Evolutionary conservation across 2,329 filamentous ascomycete genomes (phyloP).

Genomic region (Fusarium keratoplasticum): DNA sequence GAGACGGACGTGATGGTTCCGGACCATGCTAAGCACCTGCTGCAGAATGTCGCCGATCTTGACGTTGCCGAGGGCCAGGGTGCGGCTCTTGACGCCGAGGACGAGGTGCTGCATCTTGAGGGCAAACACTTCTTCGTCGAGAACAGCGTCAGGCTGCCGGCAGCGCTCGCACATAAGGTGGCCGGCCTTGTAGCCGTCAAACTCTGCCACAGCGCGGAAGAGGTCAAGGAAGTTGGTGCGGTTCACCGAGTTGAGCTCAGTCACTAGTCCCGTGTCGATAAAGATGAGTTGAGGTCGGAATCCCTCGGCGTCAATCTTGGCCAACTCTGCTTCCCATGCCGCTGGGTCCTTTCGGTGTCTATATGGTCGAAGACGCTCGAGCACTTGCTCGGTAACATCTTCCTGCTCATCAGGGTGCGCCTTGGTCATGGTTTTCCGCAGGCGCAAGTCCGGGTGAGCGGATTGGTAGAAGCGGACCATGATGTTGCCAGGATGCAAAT

Average conservation of each 20-base stretch:
- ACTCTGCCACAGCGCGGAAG: constrained; percentile 95
- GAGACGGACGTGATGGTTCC: constrained; percentile 89
- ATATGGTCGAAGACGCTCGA: constrained; percentile 81
- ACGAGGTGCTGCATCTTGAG: constrained; percentile 98
- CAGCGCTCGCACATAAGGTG: constrained; percentile 97
- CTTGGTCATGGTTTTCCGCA: constrained; percentile 45
- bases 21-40: constrained; percentile 91
- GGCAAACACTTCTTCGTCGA: constrained; percentile 91
- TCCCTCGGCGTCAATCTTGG: constrained; percentile 84
- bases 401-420: constrained; percentile 62
- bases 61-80: constrained; percentile 91
- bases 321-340: constrained; percentile 80
- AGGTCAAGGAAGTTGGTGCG: constrained; percentile 92
- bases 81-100: constrained; percentile 87
- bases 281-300: constrained; percentile 96
- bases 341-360: constrained; percentile 69
- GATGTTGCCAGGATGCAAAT: constrained; percentile 97
- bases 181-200: constrained; percentile 95
- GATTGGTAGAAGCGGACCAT: constrained; percentile 99
- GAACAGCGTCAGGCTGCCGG: constrained; percentile 88
- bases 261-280: constrained; percentile 96
- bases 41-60: constrained; percentile 96
- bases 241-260: constrained; percentile 89
- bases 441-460: constrained; percentile 72
- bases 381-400: constrained; percentile 89